Evolutionary conservation across 1,139 yeast genomes (phyloP).

Genomic region (Yarrowia galli): DNA sequence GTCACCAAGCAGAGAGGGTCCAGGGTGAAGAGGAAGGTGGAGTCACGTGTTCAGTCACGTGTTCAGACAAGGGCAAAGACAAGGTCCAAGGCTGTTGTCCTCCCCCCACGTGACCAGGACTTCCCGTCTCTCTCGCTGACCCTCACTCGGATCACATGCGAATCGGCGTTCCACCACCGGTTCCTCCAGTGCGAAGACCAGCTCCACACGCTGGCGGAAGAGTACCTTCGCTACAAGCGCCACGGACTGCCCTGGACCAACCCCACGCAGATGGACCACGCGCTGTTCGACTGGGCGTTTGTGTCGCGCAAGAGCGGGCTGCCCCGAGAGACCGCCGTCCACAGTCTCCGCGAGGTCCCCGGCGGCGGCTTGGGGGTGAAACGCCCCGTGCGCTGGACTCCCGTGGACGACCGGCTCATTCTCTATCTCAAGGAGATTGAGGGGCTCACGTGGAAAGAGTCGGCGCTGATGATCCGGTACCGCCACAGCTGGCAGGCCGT

Average conservation of each 20-base stretch:
- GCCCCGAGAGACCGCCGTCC: background rate
- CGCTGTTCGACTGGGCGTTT: constrained; percentile 25
- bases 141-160: background rate
- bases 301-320: constrained; percentile 20
- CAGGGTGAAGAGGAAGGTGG: too few relatives aligned
- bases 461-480: constrained; percentile 49
- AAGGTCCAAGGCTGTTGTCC: too few relatives aligned
- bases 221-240: constrained; percentile 6
- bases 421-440: constrained; percentile 52
- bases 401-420: constrained; percentile 52
- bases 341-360: background rate
- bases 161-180: background rate
- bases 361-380: too few relatives aligned
- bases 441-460: constrained; percentile 53
- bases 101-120: background rate
- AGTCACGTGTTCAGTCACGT: background rate
- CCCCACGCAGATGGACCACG: background rate
- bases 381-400: constrained; percentile 48
- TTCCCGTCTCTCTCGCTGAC: background rate
- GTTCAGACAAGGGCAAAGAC: too few relatives aligned
- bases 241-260: background rate
- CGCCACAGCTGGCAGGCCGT: constrained; percentile 56
- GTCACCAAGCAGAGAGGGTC: too few relatives aligned
- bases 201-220: background rate
- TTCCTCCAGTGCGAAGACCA: background rate